Evolutionary conservation across 176 grass and related monocot species (phyloP).

Genomic region (Canna indica): DNA sequence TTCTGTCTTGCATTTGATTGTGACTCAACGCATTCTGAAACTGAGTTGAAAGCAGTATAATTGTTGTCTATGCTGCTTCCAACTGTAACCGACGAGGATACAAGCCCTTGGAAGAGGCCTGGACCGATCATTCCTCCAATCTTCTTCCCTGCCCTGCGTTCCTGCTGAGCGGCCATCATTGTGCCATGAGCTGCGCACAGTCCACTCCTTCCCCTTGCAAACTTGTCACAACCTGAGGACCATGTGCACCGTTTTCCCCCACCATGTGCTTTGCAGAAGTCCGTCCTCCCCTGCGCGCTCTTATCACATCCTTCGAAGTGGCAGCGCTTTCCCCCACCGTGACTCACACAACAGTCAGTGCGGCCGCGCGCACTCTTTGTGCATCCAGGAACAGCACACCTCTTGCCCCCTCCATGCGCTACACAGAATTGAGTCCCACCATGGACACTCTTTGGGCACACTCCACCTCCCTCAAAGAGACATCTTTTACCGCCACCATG

Average conservation of each 20-base stretch:
- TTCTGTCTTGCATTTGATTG: constrained; percentile 12
- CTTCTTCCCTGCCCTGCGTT: constrained; percentile 5
- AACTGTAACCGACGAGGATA: constrained; percentile 17
- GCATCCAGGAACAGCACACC: constrained; percentile 47
- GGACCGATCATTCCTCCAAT: constrained; percentile 31
- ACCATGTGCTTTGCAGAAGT: constrained; percentile 67
- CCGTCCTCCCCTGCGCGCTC: constrained; percentile 67
- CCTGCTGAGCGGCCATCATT: constrained; percentile 38
- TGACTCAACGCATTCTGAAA: constrained; percentile 36
- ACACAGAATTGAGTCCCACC: constrained; percentile 62
- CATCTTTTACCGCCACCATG: constrained; percentile 78
- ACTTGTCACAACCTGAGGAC: constrained; percentile 54
- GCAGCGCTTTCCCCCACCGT: constrained; percentile 68
- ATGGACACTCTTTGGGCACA: constrained; percentile 73
- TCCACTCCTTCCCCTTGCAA: constrained; percentile 51
- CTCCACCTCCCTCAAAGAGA: constrained; percentile 42
- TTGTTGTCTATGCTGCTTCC: constrained; percentile 22
- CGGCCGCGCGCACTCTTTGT: constrained; percentile 65
- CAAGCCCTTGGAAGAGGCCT: constrained; percentile 56
- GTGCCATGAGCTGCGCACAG: constrained; percentile 59
- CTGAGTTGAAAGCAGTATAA: constrained; percentile 28
- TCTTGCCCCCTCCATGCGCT: constrained; percentile 71
- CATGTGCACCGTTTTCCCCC: constrained; percentile 57
- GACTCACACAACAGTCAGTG: constrained; percentile 53
- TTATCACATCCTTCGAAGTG: constrained; percentile 38